Evolutionary conservation across 179 eudicot species (phyloP).

Genomic region (Silene coronaria): DNA sequence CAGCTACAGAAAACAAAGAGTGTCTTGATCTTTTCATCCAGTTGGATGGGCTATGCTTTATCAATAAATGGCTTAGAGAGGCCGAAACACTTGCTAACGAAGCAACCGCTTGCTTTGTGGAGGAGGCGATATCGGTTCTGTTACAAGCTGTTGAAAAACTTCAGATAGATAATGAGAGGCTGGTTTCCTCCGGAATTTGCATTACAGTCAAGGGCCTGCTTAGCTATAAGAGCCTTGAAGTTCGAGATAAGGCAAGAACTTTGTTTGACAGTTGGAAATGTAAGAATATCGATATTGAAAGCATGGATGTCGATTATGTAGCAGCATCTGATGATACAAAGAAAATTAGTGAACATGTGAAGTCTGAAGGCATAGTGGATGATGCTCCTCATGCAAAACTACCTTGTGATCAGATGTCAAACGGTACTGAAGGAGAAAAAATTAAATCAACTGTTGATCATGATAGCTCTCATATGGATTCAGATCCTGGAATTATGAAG

Average conservation of each 20-base stretch:
- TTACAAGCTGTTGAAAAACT: constrained; percentile 66
- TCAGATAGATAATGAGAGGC: constrained; percentile 39
- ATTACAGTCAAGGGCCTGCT: constrained; percentile 50
- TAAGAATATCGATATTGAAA: constrained; percentile 21
- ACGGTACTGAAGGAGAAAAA: constrained; percentile 22
- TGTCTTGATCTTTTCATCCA: constrained; percentile 75
- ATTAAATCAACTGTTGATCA: constrained; percentile 21
- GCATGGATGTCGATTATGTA: constrained; percentile 29
- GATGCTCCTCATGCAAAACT: constrained; percentile 21
- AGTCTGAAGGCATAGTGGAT: constrained; percentile 24
- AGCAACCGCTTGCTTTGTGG: constrained; percentile 43
- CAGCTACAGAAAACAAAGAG: constrained; percentile 67
- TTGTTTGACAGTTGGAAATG: constrained; percentile 52
- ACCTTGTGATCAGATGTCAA: constrained; percentile 24
- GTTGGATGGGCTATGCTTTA: constrained; percentile 59
- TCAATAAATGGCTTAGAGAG: constrained; percentile 63
- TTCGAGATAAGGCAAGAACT: constrained; percentile 57
- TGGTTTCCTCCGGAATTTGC: constrained; percentile 46
- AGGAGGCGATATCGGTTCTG: constrained; percentile 52
- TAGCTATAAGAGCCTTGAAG: constrained; percentile 42
- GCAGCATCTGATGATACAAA: constrained; percentile 19
- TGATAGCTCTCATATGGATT: constrained; percentile 19
- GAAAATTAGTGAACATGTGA: constrained; percentile 24
- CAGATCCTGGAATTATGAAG: constrained; percentile 21
- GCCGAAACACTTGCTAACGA: constrained; percentile 42